Conservation (phyloP, 176 grass and related monocot genomes). For the Triticum dicoccoides region DNA sequence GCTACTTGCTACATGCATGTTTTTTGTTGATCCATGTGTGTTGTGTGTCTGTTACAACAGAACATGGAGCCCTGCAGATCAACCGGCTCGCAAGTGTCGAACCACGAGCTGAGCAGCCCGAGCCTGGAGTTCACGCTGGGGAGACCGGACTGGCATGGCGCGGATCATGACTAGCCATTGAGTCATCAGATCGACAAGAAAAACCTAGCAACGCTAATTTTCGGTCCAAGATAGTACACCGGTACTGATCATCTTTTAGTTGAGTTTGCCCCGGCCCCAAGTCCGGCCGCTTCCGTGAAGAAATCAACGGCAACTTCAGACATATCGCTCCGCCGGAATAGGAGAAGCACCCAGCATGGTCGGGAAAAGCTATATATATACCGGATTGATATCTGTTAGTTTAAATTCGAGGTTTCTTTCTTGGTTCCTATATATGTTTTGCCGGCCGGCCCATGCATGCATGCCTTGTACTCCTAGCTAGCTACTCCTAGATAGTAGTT, state of each 20-base stretch:
- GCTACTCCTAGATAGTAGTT: neutral
- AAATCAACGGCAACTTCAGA: neutral
- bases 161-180: slow-evolving; percentile 57
- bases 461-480: neutral
- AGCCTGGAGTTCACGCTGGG: slow-evolving; percentile 95
- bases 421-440: neutral
- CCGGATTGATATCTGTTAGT: slow-evolving; percentile 6
- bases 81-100: slow-evolving; percentile 62
- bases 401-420: slow-evolving; percentile 27
- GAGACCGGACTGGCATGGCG: slow-evolving; percentile 68
- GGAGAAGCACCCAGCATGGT: neutral
- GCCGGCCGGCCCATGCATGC: neutral
- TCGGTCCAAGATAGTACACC: slow-evolving; percentile 24
- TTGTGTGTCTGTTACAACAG: slow-evolving; percentile 17
- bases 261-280: neutral
- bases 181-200: neutral
- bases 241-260: neutral
- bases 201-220: slow-evolving; percentile 28
- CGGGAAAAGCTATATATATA: slow-evolving; percentile 1
- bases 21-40: neutral
- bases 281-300: neutral
- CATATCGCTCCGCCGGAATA: neutral
- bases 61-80: slow-evolving; percentile 72
- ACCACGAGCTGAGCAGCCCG: slow-evolving; percentile 71
- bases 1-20: neutral